Conservation (phyloP, 2,329 filamentous ascomycete genomes). For the Arthrobotrys iridis region DNA sequence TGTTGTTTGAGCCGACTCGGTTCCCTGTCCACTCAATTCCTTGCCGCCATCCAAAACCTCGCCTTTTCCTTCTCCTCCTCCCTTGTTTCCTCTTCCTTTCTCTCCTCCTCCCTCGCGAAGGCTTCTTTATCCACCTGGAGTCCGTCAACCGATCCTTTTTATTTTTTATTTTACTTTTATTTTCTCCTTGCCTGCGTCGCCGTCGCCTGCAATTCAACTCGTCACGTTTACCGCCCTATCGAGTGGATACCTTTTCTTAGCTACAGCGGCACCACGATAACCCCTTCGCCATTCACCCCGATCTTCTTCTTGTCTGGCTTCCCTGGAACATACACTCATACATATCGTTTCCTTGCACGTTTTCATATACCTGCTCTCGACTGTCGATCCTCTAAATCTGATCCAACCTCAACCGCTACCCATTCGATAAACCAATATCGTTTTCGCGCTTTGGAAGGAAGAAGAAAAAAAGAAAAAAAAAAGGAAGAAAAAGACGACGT, state of each 20-base stretch:
- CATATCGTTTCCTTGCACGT: not conserved
- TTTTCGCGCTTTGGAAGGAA: constrained; percentile 35
- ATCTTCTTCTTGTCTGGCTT: constrained; percentile 23
- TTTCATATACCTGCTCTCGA: not conserved
- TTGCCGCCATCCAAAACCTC: constrained; percentile 50
- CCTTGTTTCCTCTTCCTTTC: constrained; percentile 40
- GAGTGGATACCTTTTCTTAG: constrained; percentile 4
- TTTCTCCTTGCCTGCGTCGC: constrained; percentile 51
- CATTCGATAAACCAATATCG: constrained; percentile 5
- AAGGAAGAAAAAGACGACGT: too few relatives aligned
- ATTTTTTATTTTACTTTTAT: too few relatives aligned
- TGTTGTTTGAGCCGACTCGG: constrained; percentile 54
- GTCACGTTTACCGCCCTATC: constrained; percentile 28
- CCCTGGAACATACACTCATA: too few relatives aligned
- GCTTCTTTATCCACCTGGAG: constrained; percentile 55
- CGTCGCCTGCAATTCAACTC: constrained; percentile 47
- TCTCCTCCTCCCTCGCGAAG: constrained; percentile 31
- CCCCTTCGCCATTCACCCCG: constrained; percentile 1
- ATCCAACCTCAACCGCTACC: not conserved
- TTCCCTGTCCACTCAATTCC: constrained; percentile 55
- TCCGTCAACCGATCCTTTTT: constrained; percentile 52
- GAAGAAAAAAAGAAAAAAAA: too few relatives aligned
- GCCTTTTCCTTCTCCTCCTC: constrained; percentile 55
- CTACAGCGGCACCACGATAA: constrained; percentile 27
- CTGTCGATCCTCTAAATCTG: not conserved